phyloP scores from a whole-genome alignment of 805 yeast species.

The Zygosaccharomyces kombuchaensis region DNA sequence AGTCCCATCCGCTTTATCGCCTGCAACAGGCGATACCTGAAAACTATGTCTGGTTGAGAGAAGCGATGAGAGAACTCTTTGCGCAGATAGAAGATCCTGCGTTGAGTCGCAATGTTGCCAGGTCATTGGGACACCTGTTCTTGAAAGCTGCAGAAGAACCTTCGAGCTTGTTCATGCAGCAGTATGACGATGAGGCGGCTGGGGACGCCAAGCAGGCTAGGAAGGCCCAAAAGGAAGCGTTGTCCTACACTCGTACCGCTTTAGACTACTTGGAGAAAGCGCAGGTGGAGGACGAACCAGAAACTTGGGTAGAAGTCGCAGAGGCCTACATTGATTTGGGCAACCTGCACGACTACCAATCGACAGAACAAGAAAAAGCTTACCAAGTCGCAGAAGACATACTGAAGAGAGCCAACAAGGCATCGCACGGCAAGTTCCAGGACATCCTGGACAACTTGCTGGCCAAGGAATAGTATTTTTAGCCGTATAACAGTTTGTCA shows the following conservation, averaged over 20 bases:
- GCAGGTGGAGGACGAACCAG: constrained; percentile 69
- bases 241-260: constrained; percentile 48
- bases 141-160: constrained; percentile 64
- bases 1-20: constrained; percentile 53
- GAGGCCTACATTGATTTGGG: constrained; percentile 82
- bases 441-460: constrained; percentile 55
- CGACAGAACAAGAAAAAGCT: constrained; percentile 59
- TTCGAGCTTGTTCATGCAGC: constrained; percentile 48
- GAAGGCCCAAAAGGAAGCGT: constrained; percentile 48
- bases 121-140: constrained; percentile 57
- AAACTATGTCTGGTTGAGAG: constrained; percentile 48
- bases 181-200: constrained; percentile 49
- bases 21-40: constrained; percentile 37
- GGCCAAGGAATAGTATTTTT: constrained; percentile 13
- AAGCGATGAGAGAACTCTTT: constrained; percentile 26
- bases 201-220: constrained; percentile 28
- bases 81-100: constrained; percentile 12
- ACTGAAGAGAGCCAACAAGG: constrained; percentile 68
- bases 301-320: constrained; percentile 76
- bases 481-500: constrained; percentile 1
- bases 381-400: constrained; percentile 68
- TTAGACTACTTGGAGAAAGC: constrained; percentile 54
- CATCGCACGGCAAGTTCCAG: constrained; percentile 70
- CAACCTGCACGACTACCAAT: constrained; percentile 61
- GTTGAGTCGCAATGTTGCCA: constrained; percentile 41